Conservation (phyloP, 768 basidiomycete species). For the Podaxis mareebaensis region DNA sequence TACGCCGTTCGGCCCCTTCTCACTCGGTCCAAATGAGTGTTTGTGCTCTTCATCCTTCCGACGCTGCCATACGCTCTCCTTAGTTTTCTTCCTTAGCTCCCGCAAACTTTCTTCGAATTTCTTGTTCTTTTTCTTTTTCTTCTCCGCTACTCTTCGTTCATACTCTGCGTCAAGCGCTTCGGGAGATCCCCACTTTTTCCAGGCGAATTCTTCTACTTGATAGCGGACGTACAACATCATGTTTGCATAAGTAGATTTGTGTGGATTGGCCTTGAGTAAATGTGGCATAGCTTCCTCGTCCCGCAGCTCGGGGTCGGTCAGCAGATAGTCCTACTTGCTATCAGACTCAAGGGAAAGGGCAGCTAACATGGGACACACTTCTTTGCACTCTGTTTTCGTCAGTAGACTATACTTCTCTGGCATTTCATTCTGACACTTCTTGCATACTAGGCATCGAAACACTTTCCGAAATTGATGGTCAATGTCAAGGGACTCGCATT, state of each 20-base stretch:
- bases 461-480: slow-evolving; percentile 81
- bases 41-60: slow-evolving; percentile 86
- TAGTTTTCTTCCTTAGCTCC: slow-evolving; percentile 81
- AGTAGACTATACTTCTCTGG: slow-evolving; percentile 93
- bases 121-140: slow-evolving; percentile 87
- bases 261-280: slow-evolving; percentile 90
- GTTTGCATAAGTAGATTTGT: slow-evolving; percentile 93
- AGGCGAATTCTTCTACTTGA: slow-evolving; percentile 96
- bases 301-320: slow-evolving; percentile 82
- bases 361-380: slow-evolving; percentile 46
- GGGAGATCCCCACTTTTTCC: slow-evolving; percentile 96
- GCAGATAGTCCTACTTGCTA: slow-evolving; percentile 78
- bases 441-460: slow-evolving; percentile 86
- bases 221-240: slow-evolving; percentile 98
- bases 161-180: slow-evolving; percentile 91
- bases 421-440: slow-evolving; percentile 83
- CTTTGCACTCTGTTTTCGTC: slow-evolving; percentile 98
- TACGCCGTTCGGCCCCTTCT: slow-evolving; percentile 51
- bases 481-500: slow-evolving; percentile 88
- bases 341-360: slow-evolving; percentile 13
- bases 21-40: slow-evolving; percentile 73
- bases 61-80: slow-evolving; percentile 88
- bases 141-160: slow-evolving; percentile 73
- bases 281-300: slow-evolving; percentile 94
- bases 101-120: slow-evolving; percentile 92